These are phyloP conservation scores for Myxozyma nipponensis DNA, from an alignment of 805 yeast species.

Conservation along the genomic window DNA sequence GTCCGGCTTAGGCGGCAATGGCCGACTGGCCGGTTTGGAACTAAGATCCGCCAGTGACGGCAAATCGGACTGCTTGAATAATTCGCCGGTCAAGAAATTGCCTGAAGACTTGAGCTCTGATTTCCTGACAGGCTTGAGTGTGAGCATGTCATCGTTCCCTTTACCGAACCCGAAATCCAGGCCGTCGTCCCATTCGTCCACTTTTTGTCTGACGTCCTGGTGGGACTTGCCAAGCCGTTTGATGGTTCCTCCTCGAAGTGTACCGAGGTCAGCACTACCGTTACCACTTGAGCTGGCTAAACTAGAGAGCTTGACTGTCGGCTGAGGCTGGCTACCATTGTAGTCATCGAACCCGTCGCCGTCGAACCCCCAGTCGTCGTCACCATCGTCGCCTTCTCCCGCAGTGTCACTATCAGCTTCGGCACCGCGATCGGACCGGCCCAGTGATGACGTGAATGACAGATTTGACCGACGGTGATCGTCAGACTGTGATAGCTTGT, in stretches of 20 bases:
- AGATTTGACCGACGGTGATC: background rate
- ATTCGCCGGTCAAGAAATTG: background rate
- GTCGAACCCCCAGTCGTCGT: background rate
- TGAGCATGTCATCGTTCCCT: conserved; percentile 1
- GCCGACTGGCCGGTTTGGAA: background rate
- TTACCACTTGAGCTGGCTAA: background rate
- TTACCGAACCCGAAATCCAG: background rate
- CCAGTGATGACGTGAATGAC: conserved; percentile 7
- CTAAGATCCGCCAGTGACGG: background rate
- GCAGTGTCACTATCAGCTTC: conserved; percentile 1
- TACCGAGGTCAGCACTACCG: background rate
- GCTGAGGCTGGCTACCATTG: background rate
- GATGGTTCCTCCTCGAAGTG: background rate
- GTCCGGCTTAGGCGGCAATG: conserved; percentile 1
- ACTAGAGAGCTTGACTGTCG: background rate
- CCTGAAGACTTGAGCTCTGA: background rate
- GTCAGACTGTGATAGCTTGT: conserved; percentile 9
- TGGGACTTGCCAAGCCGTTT: background rate
- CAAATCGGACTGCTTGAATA: background rate
- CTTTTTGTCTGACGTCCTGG: background rate
- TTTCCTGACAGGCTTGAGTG: background rate
- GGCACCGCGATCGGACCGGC: background rate
- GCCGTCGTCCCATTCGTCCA: background rate
- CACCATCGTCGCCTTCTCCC: background rate
- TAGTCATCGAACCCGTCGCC: background rate